Evolutionary conservation across 768 basidiomycete species (phyloP).

Genomic region (Pleurotus sapidus): DNA sequence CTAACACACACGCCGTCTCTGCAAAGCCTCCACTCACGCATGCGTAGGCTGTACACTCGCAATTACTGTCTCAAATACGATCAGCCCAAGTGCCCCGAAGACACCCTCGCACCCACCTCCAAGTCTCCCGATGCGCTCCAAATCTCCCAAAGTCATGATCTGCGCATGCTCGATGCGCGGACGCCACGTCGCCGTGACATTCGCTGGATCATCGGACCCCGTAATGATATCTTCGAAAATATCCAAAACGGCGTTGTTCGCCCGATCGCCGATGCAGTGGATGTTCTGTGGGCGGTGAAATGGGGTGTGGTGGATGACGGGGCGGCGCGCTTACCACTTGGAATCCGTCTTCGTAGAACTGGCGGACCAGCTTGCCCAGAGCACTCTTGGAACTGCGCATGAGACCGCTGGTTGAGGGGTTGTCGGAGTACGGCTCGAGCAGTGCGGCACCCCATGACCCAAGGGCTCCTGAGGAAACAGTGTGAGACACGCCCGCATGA

Average conservation of each 20-base stretch:
- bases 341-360: slow-evolving; percentile 74
- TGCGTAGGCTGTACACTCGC: slow-evolving; percentile 93
- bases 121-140: slow-evolving; percentile 65
- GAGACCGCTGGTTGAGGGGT: slow-evolving; percentile 67
- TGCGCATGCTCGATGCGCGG: slow-evolving; percentile 94
- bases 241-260: slow-evolving; percentile 80
- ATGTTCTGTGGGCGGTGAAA: no score
- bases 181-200: slow-evolving; percentile 41
- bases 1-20: neutral
- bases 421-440: slow-evolving; percentile 79
- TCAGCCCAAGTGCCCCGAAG: neutral
- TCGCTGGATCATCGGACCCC: slow-evolving; percentile 16
- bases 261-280: slow-evolving; percentile 86
- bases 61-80: slow-evolving; percentile 56
- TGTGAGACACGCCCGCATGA: neutral
- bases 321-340: slow-evolving; percentile 63
- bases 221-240: slow-evolving; percentile 70
- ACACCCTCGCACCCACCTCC: slow-evolving; percentile 52
- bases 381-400: slow-evolving; percentile 56
- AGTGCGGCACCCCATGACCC: slow-evolving; percentile 93
- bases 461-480: slow-evolving; percentile 59
- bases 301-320: no score
- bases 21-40: slow-evolving; percentile 48
- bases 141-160: slow-evolving; percentile 70
- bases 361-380: slow-evolving; percentile 50